phyloP scores from a whole-genome alignment of 2,329 filamentous ascomycete species.

The Fusarium sp. region DNA sequence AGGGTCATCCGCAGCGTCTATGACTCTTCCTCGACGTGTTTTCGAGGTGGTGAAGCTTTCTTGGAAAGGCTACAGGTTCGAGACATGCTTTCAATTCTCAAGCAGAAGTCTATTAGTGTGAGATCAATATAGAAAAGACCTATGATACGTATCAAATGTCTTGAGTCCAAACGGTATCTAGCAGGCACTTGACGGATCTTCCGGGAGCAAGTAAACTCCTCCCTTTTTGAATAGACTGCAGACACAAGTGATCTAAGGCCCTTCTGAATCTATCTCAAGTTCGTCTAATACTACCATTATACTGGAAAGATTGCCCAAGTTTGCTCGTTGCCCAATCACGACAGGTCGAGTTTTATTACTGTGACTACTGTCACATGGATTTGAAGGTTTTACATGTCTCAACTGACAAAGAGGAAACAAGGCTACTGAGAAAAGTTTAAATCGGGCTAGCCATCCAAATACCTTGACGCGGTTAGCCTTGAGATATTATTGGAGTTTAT shows the following conservation, averaged over 20 bases:
- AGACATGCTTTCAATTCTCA: background rate
- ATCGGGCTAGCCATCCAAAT: background rate
- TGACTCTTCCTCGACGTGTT: accelerated
- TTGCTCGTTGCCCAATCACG: no score
- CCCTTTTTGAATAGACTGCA: accelerated
- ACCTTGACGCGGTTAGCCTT: background rate
- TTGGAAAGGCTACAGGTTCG: accelerated
- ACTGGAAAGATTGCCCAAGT: background rate
- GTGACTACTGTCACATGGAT: background rate
- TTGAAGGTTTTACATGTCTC: background rate
- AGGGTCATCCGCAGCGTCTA: background rate
- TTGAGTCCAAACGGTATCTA: accelerated
- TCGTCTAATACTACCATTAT: background rate
- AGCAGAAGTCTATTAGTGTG: background rate
- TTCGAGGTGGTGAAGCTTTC: accelerated
- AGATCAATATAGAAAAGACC: background rate
- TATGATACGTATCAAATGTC: background rate
- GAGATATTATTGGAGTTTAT: background rate
- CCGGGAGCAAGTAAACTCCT: background rate
- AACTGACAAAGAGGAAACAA: background rate
- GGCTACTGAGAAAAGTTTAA: background rate
- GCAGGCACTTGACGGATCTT: background rate
- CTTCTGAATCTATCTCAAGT: background rate
- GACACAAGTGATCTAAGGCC: no score
- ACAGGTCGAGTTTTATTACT: no score